Base-by-base conservation (phyloP, 129 eudicot genomes). In the Solidago caesia region DNA sequence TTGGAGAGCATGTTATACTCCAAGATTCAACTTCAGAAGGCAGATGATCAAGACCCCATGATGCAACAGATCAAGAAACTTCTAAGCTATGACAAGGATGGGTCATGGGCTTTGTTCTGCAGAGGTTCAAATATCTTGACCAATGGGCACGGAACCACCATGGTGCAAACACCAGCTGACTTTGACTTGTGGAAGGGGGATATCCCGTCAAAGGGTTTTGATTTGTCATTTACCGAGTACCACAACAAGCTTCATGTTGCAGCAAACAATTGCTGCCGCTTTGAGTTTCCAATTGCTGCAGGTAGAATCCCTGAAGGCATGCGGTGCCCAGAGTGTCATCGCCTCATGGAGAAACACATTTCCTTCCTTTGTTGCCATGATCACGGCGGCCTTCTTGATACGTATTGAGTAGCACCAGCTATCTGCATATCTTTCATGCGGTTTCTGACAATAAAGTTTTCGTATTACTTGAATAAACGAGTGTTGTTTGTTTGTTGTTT, bases 1-100 rank as follows among this genome's bases (percentile, higher is more conserved):
- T 68, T 86, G 1, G 87, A 84, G 59, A 84, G 91, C 92, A 92
- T 92, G 98, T 76, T 90, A 80, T 82, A 80, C 82, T 93, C 98
- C 45, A 93, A 88, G 85, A 75, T 84, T 13, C 92, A 93, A 58
- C 77, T 81, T 2, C 87, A 82, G 8, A 70, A 67, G 51, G 77
- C 82, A 2, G 83, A 77, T 12, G 92, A 90, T 25, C 75, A 66
- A 9, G 98, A 93, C 76, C 78, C 42, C 6, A 57, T 86, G 39
- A 82, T 93, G 86, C 89, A 86, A 64, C 85, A 89, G 59, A 80
- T 93, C 77, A 78, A 86, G 82, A 87, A 86, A 29, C 68, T 93
- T 5, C 79, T 90, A 7, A 88, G 94, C 68, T 85, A 48, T 21
- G 98, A 92, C 74, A 86, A 84, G 76, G 78, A 82, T 43, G 86